Percentiles rank a stretch among this genome's conserved stretches.
Conservation (phyloP, 2,329 filamentous ascomycete species). For the Tolypocladium capitatum region DNA sequence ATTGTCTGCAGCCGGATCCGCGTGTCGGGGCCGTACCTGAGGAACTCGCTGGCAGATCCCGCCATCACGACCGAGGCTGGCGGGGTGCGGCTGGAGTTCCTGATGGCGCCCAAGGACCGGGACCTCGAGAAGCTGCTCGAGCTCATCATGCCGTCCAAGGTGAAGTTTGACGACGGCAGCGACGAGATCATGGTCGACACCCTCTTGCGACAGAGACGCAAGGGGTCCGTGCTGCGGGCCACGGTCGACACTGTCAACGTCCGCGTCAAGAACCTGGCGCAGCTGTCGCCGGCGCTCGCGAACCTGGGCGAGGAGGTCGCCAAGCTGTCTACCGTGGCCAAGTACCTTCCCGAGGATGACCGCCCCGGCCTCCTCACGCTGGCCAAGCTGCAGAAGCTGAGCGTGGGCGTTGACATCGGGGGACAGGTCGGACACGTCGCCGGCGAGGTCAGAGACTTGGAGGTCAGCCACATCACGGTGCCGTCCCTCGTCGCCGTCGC, state of each 20-base stretch:
- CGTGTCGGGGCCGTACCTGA: conserved; percentile 55
- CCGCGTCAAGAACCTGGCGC: conserved; percentile 47
- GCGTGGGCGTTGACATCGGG: conserved; percentile 49
- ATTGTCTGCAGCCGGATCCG: conserved; percentile 65
- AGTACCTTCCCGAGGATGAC: conserved; percentile 93
- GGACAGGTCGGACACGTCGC: conserved; percentile 54
- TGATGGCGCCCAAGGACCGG: conserved; percentile 57
- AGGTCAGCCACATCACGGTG: conserved; percentile 70
- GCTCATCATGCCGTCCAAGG: conserved; percentile 80
- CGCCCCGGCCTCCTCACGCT: conserved; percentile 76
- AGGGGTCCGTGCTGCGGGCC: conserved; percentile 69
- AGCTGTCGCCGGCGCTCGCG: conserved; percentile 50
- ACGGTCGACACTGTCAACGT: conserved; percentile 52
- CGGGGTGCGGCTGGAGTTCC: conserved; percentile 59
- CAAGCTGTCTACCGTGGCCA: conserved; percentile 74
- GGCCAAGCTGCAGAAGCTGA: conserved; percentile 48
- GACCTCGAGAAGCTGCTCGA: conserved; percentile 75
- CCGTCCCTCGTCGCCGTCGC: conserved; percentile 74
- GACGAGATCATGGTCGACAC: conserved; percentile 95
- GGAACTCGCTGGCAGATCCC: conserved; percentile 37
- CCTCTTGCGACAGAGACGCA: conserved; percentile 69
- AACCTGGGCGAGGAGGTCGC: conserved; percentile 65
- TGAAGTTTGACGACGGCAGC: conserved; percentile 72
- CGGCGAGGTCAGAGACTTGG: conserved; percentile 46
- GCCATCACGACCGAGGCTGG: conserved; percentile 50